phyloP scores from a whole-genome alignment of 768 basidiomycete genomes.

The Podaxis pistillaris region DNA sequence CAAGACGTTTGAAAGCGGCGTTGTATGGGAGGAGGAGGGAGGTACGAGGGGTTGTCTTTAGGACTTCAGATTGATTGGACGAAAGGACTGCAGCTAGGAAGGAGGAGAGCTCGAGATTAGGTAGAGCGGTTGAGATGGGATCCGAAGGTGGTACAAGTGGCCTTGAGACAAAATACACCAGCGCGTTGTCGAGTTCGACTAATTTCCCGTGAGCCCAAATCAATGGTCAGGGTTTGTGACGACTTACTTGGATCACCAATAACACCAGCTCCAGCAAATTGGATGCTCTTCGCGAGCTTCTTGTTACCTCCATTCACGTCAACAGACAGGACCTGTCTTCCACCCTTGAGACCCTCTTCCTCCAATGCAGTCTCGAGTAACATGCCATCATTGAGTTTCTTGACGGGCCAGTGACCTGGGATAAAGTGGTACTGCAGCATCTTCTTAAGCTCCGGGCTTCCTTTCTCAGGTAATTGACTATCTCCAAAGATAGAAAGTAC shows the following conservation, averaged over 20 bases:
- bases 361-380: constrained; percentile 77
- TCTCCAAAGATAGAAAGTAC: constrained; percentile 61
- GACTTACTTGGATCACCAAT: constrained; percentile 74
- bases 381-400: constrained; percentile 70
- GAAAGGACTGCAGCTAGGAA: constrained; percentile 92
- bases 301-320: constrained; percentile 54
- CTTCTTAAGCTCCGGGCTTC: constrained; percentile 67
- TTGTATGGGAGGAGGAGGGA: constrained; percentile 90
- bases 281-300: constrained; percentile 50
- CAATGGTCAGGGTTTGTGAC: background rate
- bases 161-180: constrained; percentile 88
- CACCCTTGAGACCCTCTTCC: constrained; percentile 67
- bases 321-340: constrained; percentile 68
- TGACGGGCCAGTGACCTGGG: constrained; percentile 71
- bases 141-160: constrained; percentile 83
- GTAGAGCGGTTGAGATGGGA: constrained; percentile 76
- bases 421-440: constrained; percentile 89
- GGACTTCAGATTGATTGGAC: constrained; percentile 70
- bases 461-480: constrained; percentile 58
- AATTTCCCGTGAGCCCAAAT: constrained; percentile 6
- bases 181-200: constrained; percentile 74
- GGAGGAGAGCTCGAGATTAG: constrained; percentile 80
- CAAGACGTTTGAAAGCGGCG: constrained; percentile 83
- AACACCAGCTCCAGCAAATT: constrained; percentile 81
- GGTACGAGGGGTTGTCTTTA: constrained; percentile 64